These are phyloP conservation scores for Aspergillus cavernicola DNA, from an alignment of 495 filamentous ascomycete genomes.

Conservation along the genomic window DNA sequence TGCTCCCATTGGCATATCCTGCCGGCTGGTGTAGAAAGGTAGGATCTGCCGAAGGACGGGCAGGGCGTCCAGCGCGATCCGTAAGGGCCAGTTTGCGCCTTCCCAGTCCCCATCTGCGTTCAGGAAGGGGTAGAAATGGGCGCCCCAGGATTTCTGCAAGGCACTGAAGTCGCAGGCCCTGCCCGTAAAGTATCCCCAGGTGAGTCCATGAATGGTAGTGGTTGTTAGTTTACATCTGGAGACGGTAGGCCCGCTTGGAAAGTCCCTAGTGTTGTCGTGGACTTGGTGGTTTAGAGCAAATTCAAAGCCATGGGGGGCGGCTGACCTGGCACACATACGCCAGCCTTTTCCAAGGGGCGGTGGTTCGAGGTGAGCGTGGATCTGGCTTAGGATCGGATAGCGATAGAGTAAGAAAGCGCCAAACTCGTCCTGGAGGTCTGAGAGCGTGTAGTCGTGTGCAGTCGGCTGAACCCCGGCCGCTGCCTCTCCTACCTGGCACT, in stretches of 20 bases:
- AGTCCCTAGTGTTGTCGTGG: no score
- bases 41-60: background rate
- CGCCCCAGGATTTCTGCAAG: background rate
- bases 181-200: background rate
- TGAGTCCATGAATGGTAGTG: background rate
- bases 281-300: no score
- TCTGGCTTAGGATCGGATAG: background rate
- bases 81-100: background rate
- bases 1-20: background rate
- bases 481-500: background rate
- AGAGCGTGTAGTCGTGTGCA: background rate
- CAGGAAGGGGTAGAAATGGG: background rate
- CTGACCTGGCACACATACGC: background rate
- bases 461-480: background rate
- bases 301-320: no score
- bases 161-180: background rate
- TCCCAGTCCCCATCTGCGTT: background rate
- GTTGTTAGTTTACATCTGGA: background rate
- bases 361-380: background rate
- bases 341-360: background rate
- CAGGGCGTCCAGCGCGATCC: background rate
- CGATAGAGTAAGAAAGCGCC: background rate
- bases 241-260: background rate
- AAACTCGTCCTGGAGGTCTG: background rate
- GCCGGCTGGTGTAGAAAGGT: background rate